phyloP scores from a whole-genome alignment of 768 basidiomycete species.

The Hebeloma cylindrosporum region DNA sequence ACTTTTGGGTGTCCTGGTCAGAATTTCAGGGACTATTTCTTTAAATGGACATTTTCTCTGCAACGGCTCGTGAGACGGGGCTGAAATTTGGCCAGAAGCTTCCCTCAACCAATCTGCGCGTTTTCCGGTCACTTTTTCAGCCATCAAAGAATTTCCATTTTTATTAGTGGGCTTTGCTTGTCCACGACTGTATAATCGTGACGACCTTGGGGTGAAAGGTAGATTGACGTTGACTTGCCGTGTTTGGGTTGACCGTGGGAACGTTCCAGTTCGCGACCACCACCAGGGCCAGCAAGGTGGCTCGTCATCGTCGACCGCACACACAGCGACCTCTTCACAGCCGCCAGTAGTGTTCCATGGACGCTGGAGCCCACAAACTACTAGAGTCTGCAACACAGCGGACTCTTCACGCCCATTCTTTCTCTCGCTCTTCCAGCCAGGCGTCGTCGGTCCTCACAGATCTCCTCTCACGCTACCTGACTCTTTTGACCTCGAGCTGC shows the following conservation, averaged over 20 bases:
- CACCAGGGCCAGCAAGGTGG: background rate
- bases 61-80: too few species aligned
- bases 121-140: too few species aligned
- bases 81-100: too few species aligned
- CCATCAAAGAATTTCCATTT: too few species aligned
- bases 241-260: constrained; percentile 24
- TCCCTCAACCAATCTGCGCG: too few species aligned
- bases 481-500: constrained; percentile 63
- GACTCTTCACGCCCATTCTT: constrained; percentile 75
- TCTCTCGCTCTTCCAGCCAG: constrained; percentile 73
- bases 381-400: constrained; percentile 67
- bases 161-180: too few species aligned
- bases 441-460: constrained; percentile 72
- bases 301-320: constrained; percentile 11
- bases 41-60: too few species aligned
- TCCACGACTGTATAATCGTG: too few species aligned
- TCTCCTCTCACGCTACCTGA: constrained; percentile 72
- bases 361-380: constrained; percentile 50
- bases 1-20: too few species aligned
- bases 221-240: too few species aligned
- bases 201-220: background rate
- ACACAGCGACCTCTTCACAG: too few species aligned
- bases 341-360: constrained; percentile 24
- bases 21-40: too few species aligned
- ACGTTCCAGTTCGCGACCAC: constrained; percentile 11